Evolutionary conservation across 1,284 basidiomycete species (phyloP).

Genomic region (Tylopilus orsonianus): DNA sequence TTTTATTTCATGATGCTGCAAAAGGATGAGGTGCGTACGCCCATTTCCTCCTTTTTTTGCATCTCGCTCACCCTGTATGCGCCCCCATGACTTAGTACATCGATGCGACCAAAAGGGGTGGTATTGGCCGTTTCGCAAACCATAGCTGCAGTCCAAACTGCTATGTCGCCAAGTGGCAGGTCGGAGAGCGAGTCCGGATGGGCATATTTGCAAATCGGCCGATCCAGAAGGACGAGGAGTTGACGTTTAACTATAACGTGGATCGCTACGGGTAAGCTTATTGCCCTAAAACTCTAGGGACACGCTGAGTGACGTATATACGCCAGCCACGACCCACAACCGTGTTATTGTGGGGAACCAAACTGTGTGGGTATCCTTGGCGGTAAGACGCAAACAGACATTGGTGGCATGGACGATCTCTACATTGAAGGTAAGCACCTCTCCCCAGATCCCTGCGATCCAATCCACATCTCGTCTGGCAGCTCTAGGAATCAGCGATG

Average conservation of each 20-base stretch:
- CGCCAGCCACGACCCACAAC: slow-evolving; percentile 89
- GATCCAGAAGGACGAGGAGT: slow-evolving; percentile 84
- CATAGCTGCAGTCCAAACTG: slow-evolving; percentile 99
- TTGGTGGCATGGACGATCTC: slow-evolving; percentile 91
- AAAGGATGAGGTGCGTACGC: slow-evolving; percentile 80
- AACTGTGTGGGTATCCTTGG: slow-evolving; percentile 97
- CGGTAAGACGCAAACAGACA: slow-evolving; percentile 98
- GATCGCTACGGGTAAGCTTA: slow-evolving; percentile 93
- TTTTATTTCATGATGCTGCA: slow-evolving; percentile 99
- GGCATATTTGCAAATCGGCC: slow-evolving; percentile 93
- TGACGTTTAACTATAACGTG: slow-evolving; percentile 99
- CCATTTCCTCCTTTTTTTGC: neutral
- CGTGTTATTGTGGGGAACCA: slow-evolving; percentile 93
- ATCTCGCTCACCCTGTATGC: slow-evolving; percentile 1
- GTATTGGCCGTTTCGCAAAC: slow-evolving; percentile 96
- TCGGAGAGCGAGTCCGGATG: slow-evolving; percentile 92
- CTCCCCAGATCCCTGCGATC: neutral
- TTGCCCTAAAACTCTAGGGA: neutral
- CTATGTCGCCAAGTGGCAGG: slow-evolving; percentile 99
- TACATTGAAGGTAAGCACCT: slow-evolving; percentile 80
- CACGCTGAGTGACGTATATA: neutral
- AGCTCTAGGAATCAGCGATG: slow-evolving; percentile 96
- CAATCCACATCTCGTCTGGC: slow-evolving; percentile 5
- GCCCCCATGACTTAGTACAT: slow-evolving; percentile 67
- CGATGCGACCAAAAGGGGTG: slow-evolving; percentile 96